Evolutionary conservation across 2,329 filamentous ascomycete species (phyloP), one percentile per base, ranked within the genome.

Genomic region (Fusarium pilosicola): DNA sequence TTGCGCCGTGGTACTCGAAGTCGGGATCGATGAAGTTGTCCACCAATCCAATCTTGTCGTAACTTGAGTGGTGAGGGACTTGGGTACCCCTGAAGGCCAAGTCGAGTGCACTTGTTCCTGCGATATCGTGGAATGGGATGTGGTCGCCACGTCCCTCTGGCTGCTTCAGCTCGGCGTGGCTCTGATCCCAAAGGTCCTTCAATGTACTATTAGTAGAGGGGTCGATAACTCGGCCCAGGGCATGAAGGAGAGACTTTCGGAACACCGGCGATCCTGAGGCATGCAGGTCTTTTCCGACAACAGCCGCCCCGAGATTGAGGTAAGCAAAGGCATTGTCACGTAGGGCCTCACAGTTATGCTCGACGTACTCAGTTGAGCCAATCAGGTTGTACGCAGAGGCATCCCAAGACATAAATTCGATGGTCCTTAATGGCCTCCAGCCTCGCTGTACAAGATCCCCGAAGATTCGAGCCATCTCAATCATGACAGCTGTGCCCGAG

Each of bases 321-420:
- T 99, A 99, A 15, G 93, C 95, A 72, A 94, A 90, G 0, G 90
- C 96, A 76, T 96, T 88, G 24, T 88, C 85, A 46, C 94, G 92
- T 12, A 99, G 86, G 7, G 85, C 81, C 1, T 95, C 91, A 34
- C 94, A 86, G 75, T 96, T 92, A 52, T 93, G 92, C 83, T 99
- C 96, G 51, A 99, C 96, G 78, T 93, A 96, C 81, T 99, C 96
- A 4, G 96, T 98, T 17, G 94, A 97, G 14, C 96, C 96, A 65
- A 97, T 93, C 51, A 96, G 85, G 82, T 98, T 98, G 85, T 97
- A 98, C 82, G 96, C 94, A 76, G 92, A 92, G 8, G 90, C 96
- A 81, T 99, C 96, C 96, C 96, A 99, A 39, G 94, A 97, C 79
- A 95, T 95, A 81, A 99, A 98, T 81, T 97, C 93, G 73, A 99